phyloP scores from a whole-genome alignment of 2,329 filamentous ascomycete genomes.

The Mycosphaerelloides madeirae region DNA sequence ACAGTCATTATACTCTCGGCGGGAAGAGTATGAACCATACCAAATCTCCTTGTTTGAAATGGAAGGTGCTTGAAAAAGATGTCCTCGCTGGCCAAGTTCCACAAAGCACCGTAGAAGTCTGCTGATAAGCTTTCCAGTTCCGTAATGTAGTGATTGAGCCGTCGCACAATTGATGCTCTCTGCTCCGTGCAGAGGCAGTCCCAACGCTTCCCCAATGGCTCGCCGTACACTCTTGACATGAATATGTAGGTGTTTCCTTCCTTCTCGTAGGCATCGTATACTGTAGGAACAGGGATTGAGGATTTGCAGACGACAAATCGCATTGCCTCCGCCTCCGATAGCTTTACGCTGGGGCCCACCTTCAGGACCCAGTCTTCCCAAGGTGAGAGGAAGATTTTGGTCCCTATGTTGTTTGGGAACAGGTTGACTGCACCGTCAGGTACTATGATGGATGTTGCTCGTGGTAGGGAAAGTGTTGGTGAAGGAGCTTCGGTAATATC shows the following conservation, averaged over 20 bases:
- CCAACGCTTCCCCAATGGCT: constrained; percentile 2
- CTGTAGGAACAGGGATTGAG: constrained; percentile 8
- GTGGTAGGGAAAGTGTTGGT: too few relatives aligned
- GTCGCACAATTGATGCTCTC: constrained; percentile 1
- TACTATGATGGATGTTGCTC: too few relatives aligned
- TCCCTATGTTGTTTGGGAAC: too few relatives aligned
- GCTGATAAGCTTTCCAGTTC: constrained; percentile 1
- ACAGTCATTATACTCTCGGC: constrained; percentile 8
- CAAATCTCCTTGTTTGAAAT: background rate
- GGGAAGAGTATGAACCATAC: constrained; percentile 6
- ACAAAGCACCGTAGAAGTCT: constrained; percentile 8
- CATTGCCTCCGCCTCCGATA: constrained; percentile 11
- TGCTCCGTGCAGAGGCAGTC: background rate
- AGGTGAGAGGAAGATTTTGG: too few relatives aligned
- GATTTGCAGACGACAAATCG: constrained; percentile 7
- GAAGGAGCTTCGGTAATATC: too few relatives aligned
- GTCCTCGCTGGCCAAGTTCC: constrained; percentile 8
- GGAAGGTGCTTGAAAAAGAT: constrained; percentile 8
- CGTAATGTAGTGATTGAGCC: constrained; percentile 2
- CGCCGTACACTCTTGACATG: constrained; percentile 6
- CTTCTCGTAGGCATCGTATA: constrained; percentile 2
- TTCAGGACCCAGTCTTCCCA: constrained; percentile 10
- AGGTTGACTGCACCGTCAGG: too few relatives aligned
- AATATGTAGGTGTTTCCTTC: constrained; percentile 8
- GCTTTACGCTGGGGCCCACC: constrained; percentile 4